A percentile compares a stretch with the other conserved stretches of the same genome.
Conservation (phyloP, 2,329 filamentous ascomycete species). For the Meredithiella fracta region DNA sequence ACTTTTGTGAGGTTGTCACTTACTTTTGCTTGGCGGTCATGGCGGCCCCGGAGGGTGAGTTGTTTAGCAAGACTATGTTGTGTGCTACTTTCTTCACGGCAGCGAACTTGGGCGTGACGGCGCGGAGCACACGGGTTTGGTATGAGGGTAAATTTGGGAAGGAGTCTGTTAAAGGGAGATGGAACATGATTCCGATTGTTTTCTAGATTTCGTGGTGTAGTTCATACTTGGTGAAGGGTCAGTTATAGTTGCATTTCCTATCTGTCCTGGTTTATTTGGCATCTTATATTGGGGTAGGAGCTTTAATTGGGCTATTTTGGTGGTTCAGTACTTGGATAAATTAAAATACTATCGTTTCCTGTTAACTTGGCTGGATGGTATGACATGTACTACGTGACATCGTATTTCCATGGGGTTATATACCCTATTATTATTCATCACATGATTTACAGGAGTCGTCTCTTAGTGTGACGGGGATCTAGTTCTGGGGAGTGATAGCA, state of each 20-base stretch:
- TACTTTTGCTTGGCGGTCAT: slow-evolving; percentile 64
- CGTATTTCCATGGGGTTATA: neutral
- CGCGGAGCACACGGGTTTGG: slow-evolving; percentile 62
- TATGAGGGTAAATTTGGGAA: slow-evolving; percentile 59
- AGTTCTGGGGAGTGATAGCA: too few species aligned
- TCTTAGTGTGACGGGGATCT: too few species aligned
- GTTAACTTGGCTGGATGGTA: too few species aligned
- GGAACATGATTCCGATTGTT: slow-evolving; percentile 61
- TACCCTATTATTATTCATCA: neutral
- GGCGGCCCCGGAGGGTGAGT: slow-evolving; percentile 48
- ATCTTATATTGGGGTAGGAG: too few species aligned
- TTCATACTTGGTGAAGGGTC: neutral
- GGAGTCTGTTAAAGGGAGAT: slow-evolving; percentile 43
- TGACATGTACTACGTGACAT: neutral
- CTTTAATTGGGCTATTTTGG: too few species aligned
- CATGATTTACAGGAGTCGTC: neutral
- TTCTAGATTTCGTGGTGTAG: slow-evolving; percentile 27
- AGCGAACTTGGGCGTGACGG: slow-evolving; percentile 69
- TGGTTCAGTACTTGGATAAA: too few species aligned
- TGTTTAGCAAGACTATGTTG: slow-evolving; percentile 57
- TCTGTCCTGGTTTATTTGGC: neutral
- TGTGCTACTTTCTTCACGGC: slow-evolving; percentile 56
- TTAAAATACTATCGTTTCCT: neutral
- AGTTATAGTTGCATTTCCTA: neutral
- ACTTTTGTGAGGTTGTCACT: slow-evolving; percentile 71